Evolutionary conservation across 2,329 filamentous ascomycete genomes (phyloP).

Genomic region (Colletotrichum liaoningense): DNA sequence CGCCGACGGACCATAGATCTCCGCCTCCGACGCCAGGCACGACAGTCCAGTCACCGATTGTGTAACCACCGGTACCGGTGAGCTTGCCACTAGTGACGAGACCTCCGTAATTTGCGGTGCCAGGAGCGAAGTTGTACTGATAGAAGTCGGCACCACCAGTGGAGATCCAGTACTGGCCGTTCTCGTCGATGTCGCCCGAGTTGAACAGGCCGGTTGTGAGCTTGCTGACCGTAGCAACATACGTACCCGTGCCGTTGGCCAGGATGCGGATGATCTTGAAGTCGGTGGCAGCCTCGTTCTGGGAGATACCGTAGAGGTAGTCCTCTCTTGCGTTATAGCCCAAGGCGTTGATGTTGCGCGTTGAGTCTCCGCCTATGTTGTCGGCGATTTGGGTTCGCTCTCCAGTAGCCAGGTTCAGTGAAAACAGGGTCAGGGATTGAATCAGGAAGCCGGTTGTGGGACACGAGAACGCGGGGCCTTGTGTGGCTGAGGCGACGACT

Average conservation of each 20-base stretch:
- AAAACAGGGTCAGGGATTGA: slow-evolving; percentile 30
- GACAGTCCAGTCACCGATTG: slow-evolving; percentile 38
- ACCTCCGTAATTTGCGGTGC: slow-evolving; percentile 34
- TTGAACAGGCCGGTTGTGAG: slow-evolving; percentile 9
- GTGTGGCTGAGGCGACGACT: slow-evolving; percentile 15
- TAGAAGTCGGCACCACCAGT: slow-evolving; percentile 32
- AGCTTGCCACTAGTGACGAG: slow-evolving; percentile 15
- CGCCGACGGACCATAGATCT: slow-evolving; percentile 37
- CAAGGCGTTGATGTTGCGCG: slow-evolving; percentile 38
- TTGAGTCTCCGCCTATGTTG: slow-evolving; percentile 12
- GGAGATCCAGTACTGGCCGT: slow-evolving; percentile 36
- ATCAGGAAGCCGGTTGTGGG: slow-evolving; percentile 35
- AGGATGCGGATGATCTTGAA: slow-evolving; percentile 39
- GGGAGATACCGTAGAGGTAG: slow-evolving; percentile 38
- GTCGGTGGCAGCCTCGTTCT: neutral
- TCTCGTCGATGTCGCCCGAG: slow-evolving; percentile 39
- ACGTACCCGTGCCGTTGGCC: slow-evolving; percentile 28
- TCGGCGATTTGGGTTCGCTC: neutral
- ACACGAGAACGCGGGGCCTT: slow-evolving; percentile 25
- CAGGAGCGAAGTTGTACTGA: slow-evolving; percentile 37
- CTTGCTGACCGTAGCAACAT: slow-evolving; percentile 15
- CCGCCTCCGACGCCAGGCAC: slow-evolving; percentile 34
- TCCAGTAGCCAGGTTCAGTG: slow-evolving; percentile 36
- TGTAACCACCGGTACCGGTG: neutral
- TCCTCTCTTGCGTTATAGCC: slow-evolving; percentile 41